Percentiles rank a stretch among this genome's conserved stretches.
These are phyloP conservation scores for Brassica nigra DNA, from an alignment of 345 rosid genomes.

Conservation along the genomic window DNA sequence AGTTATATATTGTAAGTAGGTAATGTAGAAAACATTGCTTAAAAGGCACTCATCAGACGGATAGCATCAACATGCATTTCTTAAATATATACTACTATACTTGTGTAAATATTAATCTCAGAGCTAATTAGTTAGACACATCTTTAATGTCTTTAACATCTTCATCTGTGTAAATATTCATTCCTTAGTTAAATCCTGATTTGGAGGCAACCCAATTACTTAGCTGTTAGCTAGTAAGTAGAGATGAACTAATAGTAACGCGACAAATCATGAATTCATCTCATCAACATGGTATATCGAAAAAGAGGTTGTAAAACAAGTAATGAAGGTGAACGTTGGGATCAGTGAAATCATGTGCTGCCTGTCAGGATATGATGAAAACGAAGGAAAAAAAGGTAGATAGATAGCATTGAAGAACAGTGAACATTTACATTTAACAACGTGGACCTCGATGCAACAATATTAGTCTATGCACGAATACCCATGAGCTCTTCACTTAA, in stretches of 20 bases:
- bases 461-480: not conserved
- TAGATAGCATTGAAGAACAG: not conserved
- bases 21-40: not conserved
- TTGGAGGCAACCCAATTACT: not conserved
- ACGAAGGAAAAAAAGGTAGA: not conserved
- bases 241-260: not conserved
- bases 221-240: not conserved
- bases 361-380: not conserved
- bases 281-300: not conserved
- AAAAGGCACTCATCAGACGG: not conserved
- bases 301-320: not conserved
- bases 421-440: not conserved
- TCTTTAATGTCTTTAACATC: not conserved
- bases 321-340: not conserved
- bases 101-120: not conserved
- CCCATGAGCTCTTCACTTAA: not conserved
- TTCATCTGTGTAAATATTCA: not conserved
- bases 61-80: not conserved
- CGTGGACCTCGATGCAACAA: not conserved
- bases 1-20: not conserved
- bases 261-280: not conserved
- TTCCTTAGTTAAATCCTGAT: not conserved
- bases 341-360: not conserved
- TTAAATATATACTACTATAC: not conserved
- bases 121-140: not conserved